Evolutionary conservation across 1,284 basidiomycete species (phyloP).

Genomic region (Rhodotorula mucilaginosa): DNA sequence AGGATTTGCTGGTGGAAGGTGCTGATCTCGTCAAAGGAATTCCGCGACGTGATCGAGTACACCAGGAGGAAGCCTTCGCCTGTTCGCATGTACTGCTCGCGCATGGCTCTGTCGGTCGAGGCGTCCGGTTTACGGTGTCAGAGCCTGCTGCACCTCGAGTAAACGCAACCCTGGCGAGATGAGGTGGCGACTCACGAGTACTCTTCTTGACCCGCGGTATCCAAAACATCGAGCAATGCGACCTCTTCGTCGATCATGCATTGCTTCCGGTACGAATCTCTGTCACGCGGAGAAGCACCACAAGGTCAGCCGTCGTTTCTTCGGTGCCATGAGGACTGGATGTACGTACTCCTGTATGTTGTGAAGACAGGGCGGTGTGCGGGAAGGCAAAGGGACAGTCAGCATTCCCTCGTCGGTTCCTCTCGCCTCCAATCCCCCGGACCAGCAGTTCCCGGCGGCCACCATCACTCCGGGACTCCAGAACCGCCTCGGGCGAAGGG

Average conservation of each 20-base stretch:
- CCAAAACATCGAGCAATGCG: slow-evolving; percentile 92
- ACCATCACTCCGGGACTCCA: background rate
- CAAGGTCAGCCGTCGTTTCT: background rate
- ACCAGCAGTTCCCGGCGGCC: background rate
- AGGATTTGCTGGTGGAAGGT: slow-evolving; percentile 98
- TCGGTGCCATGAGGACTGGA: background rate
- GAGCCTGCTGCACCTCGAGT: background rate
- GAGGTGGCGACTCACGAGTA: slow-evolving; percentile 68
- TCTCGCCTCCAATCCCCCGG: background rate
- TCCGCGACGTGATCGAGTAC: slow-evolving; percentile 96
- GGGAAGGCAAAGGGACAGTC: no score
- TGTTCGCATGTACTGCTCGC: slow-evolving; percentile 95
- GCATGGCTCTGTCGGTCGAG: slow-evolving; percentile 70
- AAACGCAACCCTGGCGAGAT: no score
- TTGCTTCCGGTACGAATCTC: slow-evolving; percentile 90
- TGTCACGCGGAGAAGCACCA: no score
- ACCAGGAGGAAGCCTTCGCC: slow-evolving; percentile 98
- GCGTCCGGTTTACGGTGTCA: no score
- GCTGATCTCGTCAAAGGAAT: slow-evolving; percentile 93
- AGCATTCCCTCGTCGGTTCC: background rate
- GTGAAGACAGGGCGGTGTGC: background rate
- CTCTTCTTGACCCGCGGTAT: slow-evolving; percentile 99
- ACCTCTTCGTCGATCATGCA: slow-evolving; percentile 98
- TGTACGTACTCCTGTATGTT: slow-evolving; percentile 18
- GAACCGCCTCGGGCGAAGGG: no score